phyloP scores from a whole-genome alignment of 495 filamentous ascomycete genomes.

The Chaetomium cochliodes region DNA sequence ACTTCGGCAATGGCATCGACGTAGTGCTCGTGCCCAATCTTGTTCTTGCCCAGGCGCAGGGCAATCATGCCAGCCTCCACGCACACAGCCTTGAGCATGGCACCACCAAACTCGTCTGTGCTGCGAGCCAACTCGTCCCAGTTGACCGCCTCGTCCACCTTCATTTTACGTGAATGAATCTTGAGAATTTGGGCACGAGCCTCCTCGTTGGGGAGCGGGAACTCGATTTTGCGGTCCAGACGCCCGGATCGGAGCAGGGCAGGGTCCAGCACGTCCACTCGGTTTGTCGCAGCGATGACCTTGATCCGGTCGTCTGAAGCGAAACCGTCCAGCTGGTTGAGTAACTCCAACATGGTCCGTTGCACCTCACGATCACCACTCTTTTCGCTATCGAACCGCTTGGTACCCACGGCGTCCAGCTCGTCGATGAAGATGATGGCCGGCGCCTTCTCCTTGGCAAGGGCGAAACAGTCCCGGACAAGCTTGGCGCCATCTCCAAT shows the following conservation, averaged over 20 bases:
- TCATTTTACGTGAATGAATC: conserved; percentile 99
- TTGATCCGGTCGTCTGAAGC: conserved; percentile 99
- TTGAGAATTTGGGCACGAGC: conserved; percentile 94
- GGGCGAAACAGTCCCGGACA: conserved; percentile 93
- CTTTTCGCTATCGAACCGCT: conserved; percentile 99
- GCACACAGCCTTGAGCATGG: conserved; percentile 96
- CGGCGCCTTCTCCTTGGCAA: conserved; percentile 97
- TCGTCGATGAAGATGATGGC: conserved; percentile 99
- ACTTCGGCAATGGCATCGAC: conserved; percentile 98
- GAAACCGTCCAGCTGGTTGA: conserved; percentile 98
- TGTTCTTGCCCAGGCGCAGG: conserved; percentile 82
- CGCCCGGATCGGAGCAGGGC: conserved; percentile 91
- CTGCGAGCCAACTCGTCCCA: conserved; percentile 93
- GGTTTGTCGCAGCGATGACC: conserved; percentile 96
- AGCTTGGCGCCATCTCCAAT: conserved; percentile 98
- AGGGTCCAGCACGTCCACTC: conserved; percentile 95
- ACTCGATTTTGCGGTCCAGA: conserved; percentile 98
- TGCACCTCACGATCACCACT: conserved; percentile 97
- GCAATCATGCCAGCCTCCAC: conserved; percentile 99
- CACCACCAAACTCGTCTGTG: conserved; percentile 99
- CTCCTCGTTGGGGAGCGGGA: conserved; percentile 98
- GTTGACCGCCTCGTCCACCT: conserved; percentile 88
- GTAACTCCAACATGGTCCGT: conserved; percentile 96
- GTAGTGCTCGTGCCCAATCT: conserved; percentile 97
- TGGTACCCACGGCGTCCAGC: conserved; percentile 93